Conservation (phyloP, 2,329 filamentous ascomycete species). For the Aspergillus amoenus region DNA sequence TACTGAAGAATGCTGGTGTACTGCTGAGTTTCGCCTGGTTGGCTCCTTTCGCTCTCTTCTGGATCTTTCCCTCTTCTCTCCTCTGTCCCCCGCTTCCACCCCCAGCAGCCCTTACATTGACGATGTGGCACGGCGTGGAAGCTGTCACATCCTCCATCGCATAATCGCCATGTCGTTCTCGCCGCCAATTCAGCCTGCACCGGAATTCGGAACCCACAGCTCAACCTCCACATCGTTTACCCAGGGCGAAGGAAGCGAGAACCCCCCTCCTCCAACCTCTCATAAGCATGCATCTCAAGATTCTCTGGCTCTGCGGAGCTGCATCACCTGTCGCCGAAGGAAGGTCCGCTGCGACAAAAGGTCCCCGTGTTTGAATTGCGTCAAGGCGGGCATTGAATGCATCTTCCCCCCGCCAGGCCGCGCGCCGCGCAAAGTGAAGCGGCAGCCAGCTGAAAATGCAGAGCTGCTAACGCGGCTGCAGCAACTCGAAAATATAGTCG, state of each 20-base stretch:
- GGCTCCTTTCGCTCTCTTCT: background rate
- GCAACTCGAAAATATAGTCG: constrained; percentile 61
- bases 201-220: constrained; percentile 1
- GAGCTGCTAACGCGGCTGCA: constrained; percentile 59
- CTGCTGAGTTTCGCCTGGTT: constrained; percentile 3
- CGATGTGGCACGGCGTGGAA: constrained; percentile 14
- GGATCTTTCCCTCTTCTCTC: background rate
- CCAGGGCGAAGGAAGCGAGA: constrained; percentile 1
- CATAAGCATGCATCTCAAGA: constrained; percentile 18
- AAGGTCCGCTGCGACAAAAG: constrained; percentile 52
- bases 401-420: constrained; percentile 62
- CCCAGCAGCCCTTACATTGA: background rate
- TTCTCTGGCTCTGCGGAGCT: constrained; percentile 41
- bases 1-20: background rate
- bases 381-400: constrained; percentile 56
- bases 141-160: background rate
- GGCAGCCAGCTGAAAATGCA: constrained; percentile 51
- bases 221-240: constrained; percentile 3
- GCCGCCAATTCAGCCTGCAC: constrained; percentile 7
- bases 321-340: constrained; percentile 47
- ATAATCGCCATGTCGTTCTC: constrained; percentile 19
- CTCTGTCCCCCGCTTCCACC: background rate
- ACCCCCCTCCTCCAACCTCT: constrained; percentile 4
- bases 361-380: constrained; percentile 49
- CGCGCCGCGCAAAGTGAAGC: constrained; percentile 59